Conservation (phyloP, 345 rosid genomes). For the Salix brachista region DNA sequence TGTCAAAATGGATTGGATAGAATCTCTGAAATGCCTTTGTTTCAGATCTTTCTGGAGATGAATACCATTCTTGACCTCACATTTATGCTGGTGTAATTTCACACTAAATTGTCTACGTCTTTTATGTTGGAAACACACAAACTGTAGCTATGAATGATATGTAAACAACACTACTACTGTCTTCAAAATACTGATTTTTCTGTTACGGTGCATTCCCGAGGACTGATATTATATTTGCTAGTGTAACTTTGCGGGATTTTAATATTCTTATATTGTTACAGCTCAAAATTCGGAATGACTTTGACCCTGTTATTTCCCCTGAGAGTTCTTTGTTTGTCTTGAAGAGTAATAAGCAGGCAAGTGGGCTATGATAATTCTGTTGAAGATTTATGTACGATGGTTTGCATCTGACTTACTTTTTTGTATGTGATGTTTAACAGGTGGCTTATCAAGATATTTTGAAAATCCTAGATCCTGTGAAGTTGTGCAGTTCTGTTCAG, state of each 20-base stretch:
- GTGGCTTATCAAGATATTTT: slow-evolving; percentile 82
- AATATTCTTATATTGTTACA: slow-evolving; percentile 30
- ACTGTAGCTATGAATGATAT: neutral
- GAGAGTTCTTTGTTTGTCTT: slow-evolving; percentile 96
- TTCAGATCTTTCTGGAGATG: neutral
- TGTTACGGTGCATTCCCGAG: neutral
- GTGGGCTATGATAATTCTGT: slow-evolving; percentile 15
- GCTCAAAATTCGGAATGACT: slow-evolving; percentile 99
- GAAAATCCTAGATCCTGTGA: slow-evolving; percentile 73
- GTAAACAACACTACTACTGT: neutral
- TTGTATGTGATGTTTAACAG: slow-evolving; percentile 36
- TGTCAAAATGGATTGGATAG: neutral
- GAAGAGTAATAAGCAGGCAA: slow-evolving; percentile 92
- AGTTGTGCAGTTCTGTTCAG: slow-evolving; percentile 89
- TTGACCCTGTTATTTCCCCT: slow-evolving; percentile 98
- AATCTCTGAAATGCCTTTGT: neutral
- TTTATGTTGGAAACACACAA: neutral
- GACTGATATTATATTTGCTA: neutral
- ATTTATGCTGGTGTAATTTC: neutral
- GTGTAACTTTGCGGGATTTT: slow-evolving; percentile 4
- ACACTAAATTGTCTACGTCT: neutral
- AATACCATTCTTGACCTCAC: neutral
- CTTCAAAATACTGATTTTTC: neutral
- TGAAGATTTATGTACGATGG: neutral
- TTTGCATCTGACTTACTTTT: slow-evolving; percentile 15